Conservation (phyloP, 139 green algal species). For the Pleodorina starrii region DNA sequence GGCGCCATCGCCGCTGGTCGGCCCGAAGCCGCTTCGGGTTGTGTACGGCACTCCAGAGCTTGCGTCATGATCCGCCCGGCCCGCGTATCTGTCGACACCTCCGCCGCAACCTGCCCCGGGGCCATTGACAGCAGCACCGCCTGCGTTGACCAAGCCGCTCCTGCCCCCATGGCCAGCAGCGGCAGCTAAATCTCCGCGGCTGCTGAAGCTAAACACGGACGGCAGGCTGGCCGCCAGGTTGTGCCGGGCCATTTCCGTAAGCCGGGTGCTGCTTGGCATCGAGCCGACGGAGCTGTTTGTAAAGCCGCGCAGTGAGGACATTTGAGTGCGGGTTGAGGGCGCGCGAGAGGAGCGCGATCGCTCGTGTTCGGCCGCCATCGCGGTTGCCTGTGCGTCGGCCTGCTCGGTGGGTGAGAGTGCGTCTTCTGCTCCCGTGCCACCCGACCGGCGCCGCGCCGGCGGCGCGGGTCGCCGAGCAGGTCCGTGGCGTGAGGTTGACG, state of each 20-base stretch:
- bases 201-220: not conserved
- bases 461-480: not conserved
- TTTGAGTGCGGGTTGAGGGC: not conserved
- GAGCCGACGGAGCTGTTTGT: not conserved
- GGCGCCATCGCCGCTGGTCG: no score
- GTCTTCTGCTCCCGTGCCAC: not conserved
- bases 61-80: no score
- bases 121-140: not conserved
- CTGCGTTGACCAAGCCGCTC: no score
- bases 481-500: not conserved
- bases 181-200: no score
- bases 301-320: not conserved
- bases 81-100: no score
- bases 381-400: not conserved
- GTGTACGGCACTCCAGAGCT: no score
- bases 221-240: conserved; percentile 12
- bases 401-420: not conserved
- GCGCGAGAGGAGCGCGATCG: not conserved
- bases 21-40: no score
- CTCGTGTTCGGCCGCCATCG: not conserved
- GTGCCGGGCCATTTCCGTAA: conserved; percentile 17
- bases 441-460: not conserved
- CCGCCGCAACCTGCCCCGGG: no score
- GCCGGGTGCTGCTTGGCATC: not conserved
- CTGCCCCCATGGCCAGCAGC: no score